Base-by-base conservation (phyloP, 1,284 basidiomycete genomes). In the Mycosarcoma maydis region DNA sequence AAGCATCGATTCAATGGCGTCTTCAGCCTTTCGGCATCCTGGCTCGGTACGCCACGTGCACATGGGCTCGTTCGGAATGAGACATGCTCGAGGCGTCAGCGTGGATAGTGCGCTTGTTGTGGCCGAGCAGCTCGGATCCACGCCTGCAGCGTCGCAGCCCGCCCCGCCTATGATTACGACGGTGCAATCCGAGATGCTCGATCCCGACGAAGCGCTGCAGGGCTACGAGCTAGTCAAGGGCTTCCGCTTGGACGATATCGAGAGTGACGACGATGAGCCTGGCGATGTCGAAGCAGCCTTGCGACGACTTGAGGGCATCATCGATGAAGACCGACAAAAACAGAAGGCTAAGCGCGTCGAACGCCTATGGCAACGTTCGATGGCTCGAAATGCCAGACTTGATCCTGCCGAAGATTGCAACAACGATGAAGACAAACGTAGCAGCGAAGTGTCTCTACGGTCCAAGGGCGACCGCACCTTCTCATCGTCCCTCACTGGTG, bases 191-290 rank as follows among this genome's bases (percentile, higher is more conserved):
- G 76, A 78, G 36, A 48, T 78, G 71, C 56, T 79, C 6, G 77
- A 77, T 38, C 72, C 76, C 3, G 77, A 79, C 27, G 76, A 77
- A 50, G 75, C 73, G 8, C 39, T 79, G 36, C 66, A 62, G 30
- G 75, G 75, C 26, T 77, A 76, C 55, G 76, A 77, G 57, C 66
- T 79, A 8, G 76, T 79, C 56, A 71, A 75, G 26, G 77, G 77
- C 24, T 79, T 79, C 61, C 54, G 59, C 2, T 42, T 79, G 27
- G 59, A 75, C 26, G 73, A 59, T 32, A 46, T 72, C 16, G 74
- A 76, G n/a, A 73, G 70, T 41, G 72, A 75, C 37, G 76, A 77
- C 32, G 73, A 75, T 17, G 76, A 76, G 34, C 64, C 76, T 9
- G 77, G 77, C 14, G 77, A 73, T 29, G 76, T 76, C 23, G 77